Percentiles rank a stretch among this genome's conserved stretches.
phyloP scores from a whole-genome alignment of 768 basidiomycete species.

The Hortiboletus flavorubellus region DNA sequence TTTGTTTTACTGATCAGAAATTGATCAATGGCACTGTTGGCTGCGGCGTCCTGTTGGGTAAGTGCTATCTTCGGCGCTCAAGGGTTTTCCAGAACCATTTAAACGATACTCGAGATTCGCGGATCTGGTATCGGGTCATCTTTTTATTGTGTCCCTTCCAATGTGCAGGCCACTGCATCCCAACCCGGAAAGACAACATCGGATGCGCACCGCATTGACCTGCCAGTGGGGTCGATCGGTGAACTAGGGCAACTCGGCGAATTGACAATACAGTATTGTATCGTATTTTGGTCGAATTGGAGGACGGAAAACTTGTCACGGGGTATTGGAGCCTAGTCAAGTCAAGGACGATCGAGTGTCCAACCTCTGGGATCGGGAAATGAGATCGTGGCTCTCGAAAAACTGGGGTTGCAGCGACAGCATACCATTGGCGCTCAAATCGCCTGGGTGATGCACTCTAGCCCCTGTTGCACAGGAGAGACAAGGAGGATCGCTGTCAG shows the following conservation, averaged over 20 bases:
- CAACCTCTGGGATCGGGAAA: background rate
- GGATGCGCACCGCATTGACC: too few relatives aligned
- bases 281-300: background rate
- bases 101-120: conserved; percentile 28
- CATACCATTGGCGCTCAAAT: too few relatives aligned
- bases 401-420: background rate
- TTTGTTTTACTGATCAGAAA: conserved; percentile 27
- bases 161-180: too few relatives aligned
- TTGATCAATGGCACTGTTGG: conserved; percentile 29
- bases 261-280: background rate
- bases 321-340: background rate
- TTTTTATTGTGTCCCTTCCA: background rate
- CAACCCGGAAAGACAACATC: background rate
- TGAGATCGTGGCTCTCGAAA: background rate
- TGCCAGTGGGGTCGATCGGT: too few relatives aligned
- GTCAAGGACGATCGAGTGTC: background rate
- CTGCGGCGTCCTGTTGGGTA: conserved; percentile 28
- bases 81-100: conserved; percentile 22
- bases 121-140: conserved; percentile 25
- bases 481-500: too few relatives aligned
- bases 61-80: conserved; percentile 31
- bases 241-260: background rate
- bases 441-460: too few relatives aligned
- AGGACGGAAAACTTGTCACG: background rate
- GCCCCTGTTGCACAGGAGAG: background rate